These are phyloP conservation scores for Exophiala viscosa DNA, from an alignment of 2,329 filamentous ascomycete species.

Conservation along the genomic window DNA sequence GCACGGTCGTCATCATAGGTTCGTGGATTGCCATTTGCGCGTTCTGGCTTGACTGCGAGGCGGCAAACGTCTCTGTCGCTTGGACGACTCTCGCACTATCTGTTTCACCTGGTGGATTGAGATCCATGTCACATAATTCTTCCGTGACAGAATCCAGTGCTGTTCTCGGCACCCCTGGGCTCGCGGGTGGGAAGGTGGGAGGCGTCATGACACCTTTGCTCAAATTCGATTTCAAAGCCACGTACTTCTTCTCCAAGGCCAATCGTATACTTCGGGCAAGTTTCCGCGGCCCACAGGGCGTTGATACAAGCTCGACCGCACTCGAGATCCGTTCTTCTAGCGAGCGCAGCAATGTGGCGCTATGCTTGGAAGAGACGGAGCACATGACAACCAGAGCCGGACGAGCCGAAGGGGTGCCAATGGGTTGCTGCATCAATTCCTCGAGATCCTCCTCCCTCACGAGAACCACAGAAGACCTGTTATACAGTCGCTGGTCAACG, in stretches of 20 bases:
- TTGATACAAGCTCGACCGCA: slow-evolving; percentile 17
- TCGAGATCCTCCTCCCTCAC: slow-evolving; percentile 18
- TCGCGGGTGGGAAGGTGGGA: neutral
- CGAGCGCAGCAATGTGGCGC: slow-evolving; percentile 8
- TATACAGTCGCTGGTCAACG: slow-evolving; percentile 7
- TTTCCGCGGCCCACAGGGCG: slow-evolving; percentile 20
- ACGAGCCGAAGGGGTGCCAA: slow-evolving; percentile 4
- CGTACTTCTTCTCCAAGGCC: slow-evolving; percentile 12
- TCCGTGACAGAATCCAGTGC: slow-evolving; percentile 2
- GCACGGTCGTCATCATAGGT: slow-evolving; percentile 11
- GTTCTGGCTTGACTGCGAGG: slow-evolving; percentile 15
- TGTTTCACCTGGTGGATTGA: slow-evolving; percentile 11
- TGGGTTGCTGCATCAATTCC: slow-evolving; percentile 5
- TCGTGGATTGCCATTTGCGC: slow-evolving; percentile 22
- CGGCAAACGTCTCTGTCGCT: slow-evolving; percentile 22
- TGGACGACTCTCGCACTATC: slow-evolving; percentile 14
- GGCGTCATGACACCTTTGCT: neutral
- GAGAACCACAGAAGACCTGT: slow-evolving; percentile 12
- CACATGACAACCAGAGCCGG: slow-evolving; percentile 15
- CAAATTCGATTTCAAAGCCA: neutral
- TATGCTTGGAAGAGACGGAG: slow-evolving; percentile 15
- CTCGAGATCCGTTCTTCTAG: slow-evolving; percentile 16
- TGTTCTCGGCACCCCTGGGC: neutral
- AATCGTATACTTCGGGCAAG: slow-evolving; percentile 16
- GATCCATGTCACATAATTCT: slow-evolving; percentile 14